A percentile compares a stretch with the other conserved stretches of the same genome.
Evolutionary conservation across 441 rosid genomes (phyloP).

Genomic region (Arabidopsis hybrid): DNA sequence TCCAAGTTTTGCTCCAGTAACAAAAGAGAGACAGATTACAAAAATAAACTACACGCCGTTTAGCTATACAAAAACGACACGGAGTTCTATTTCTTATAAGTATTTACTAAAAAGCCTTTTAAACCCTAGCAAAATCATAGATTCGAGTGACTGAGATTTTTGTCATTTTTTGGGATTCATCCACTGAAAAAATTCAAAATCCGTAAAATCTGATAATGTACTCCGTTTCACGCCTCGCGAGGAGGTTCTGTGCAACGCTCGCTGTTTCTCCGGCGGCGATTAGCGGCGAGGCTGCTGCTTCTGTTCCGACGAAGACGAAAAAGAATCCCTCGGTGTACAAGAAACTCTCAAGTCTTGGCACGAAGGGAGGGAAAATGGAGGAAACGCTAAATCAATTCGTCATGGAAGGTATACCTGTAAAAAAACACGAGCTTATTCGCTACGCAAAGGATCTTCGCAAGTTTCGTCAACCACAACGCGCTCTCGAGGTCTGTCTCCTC

Average conservation of each 20-base stretch:
- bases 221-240: slow-evolving; percentile 44
- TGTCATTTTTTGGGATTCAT: background rate
- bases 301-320: slow-evolving; percentile 23
- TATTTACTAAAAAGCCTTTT: background rate
- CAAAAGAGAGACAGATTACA: no score
- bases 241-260: slow-evolving; percentile 35
- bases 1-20: background rate
- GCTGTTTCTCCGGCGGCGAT: slow-evolving; percentile 11
- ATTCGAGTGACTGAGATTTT: slow-evolving; percentile 8
- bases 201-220: slow-evolving; percentile 38
- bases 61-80: background rate
- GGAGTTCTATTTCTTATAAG: background rate
- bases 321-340: slow-evolving; percentile 45
- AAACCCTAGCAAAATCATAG: slow-evolving; percentile 25
- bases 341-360: slow-evolving; percentile 60
- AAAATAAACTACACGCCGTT: slow-evolving; percentile 10
- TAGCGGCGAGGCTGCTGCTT: slow-evolving; percentile 19
- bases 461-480: slow-evolving; percentile 59
- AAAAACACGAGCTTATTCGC: slow-evolving; percentile 52
- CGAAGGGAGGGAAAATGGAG: slow-evolving; percentile 61
- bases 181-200: slow-evolving; percentile 29
- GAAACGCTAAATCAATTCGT: slow-evolving; percentile 61
- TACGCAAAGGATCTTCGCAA: slow-evolving; percentile 69
- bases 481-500: slow-evolving; percentile 64
- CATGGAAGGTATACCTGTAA: slow-evolving; percentile 61